Percentiles rank a stretch among this genome's conserved stretches.
Conservation (phyloP, 192 early-diverging fungal species). For the Gigaspora rosea region DNA sequence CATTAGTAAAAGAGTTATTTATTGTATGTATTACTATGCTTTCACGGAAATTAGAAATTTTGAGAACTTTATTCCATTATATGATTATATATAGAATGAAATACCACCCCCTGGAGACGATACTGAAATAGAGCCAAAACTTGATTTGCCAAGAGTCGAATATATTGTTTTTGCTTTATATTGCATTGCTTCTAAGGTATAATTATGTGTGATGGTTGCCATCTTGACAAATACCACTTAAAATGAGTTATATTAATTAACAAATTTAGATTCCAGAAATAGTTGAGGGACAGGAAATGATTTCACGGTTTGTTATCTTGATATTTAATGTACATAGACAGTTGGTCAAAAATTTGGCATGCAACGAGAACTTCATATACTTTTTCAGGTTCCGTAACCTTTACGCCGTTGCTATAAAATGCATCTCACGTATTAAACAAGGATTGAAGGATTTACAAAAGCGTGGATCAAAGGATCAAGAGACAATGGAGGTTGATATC, state of each 20-base stretch:
- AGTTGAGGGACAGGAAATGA: slow-evolving; percentile 10
- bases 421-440: slow-evolving; percentile 6
- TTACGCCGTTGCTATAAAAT: background rate
- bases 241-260: background rate
- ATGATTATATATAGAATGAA: slow-evolving; percentile 15
- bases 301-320: slow-evolving; percentile 15
- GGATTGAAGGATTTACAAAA: slow-evolving; percentile 28
- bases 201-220: background rate
- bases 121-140: slow-evolving; percentile 8
- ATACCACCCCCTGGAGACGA: slow-evolving; percentile 2
- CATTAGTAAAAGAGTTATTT: slow-evolving; percentile 23
- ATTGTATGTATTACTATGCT: slow-evolving; percentile 6
- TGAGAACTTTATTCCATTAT: background rate
- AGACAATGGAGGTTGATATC: slow-evolving; percentile 10
- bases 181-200: slow-evolving; percentile 14
- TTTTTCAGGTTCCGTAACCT: slow-evolving; percentile 12
- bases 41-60: background rate
- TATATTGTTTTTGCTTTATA: slow-evolving; percentile 24
- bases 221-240: background rate
- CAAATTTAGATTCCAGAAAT: background rate
- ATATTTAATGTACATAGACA: no score
- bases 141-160: slow-evolving; percentile 23
- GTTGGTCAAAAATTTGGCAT: background rate
- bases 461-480: slow-evolving; percentile 1
- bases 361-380: background rate